Base-by-base conservation (phyloP, 176 grass and related monocot species). In the Leersia perrieri region DNA sequence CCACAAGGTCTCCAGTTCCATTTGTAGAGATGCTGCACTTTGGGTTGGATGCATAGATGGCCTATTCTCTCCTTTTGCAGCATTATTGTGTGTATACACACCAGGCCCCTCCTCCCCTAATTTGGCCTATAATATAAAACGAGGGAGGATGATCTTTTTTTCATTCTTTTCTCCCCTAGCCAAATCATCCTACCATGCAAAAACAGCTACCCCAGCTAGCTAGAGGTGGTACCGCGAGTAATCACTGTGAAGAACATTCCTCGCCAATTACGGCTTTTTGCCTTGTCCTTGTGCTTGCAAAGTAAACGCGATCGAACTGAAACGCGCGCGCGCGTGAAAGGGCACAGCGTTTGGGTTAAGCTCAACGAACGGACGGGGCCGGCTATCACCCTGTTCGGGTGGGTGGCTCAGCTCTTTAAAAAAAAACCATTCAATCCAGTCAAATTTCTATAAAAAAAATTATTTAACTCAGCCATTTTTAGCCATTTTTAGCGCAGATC, bases 201-300 rank as follows among this genome's bases (percentile, higher is more conserved):
- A 7, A 20, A 30, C 5, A 20, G 41, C 58, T 6, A 22, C 55
- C 16, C 39, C 72, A 85, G 40, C 16, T 45, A 16, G 45, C 13
- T 58, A n/a, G 53, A 58, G n/a, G 0, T 23, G 70, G 4, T 20
- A 65, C 38, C 13, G 15, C 30, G 49, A 9, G 25, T 18, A 31
- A 42, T 58, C 69, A n/a, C 61, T 18, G 28, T 34, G 11, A 62
- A 58, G 61, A 79, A 60, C 74, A 83, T 79, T 79, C 74, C 5
- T 79, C 68, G 42, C 45, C 44, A 68, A 88, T 66, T 27, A 40
- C 64, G 74, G 66, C 80, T 66, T 88, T 83, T 67, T 35, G 49
- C 13, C 57, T 0, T 36, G 70, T 66, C 36, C 71, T 63, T 60
- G 47, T 73, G 32, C 9, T 26, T 40, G 55, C 33, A 36, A 85